These are phyloP conservation scores for Cymbopogon flexuosus DNA, from an alignment of 202 grass and related monocot species.

Conservation along the genomic window DNA sequence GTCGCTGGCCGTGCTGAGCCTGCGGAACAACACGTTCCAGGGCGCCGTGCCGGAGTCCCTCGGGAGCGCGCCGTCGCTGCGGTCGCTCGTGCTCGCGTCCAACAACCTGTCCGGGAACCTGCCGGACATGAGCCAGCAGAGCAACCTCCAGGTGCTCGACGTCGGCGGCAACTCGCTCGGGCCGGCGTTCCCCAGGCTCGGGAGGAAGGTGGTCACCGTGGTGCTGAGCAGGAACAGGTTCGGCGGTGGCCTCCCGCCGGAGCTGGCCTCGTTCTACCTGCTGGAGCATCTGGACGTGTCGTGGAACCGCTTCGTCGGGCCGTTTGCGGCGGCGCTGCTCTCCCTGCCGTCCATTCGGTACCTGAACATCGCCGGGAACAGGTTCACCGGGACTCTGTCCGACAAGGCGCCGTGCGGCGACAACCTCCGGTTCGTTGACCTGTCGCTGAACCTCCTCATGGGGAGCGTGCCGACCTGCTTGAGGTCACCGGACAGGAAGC, in stretches of 20 bases:
- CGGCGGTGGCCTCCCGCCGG: conserved; percentile 42
- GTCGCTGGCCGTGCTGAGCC: conserved; percentile 60
- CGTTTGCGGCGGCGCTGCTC: conserved; percentile 57
- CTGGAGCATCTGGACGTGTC: conserved; percentile 71
- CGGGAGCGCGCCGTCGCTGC: conserved; percentile 41
- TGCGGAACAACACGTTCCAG: conserved; percentile 64
- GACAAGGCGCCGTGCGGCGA: conserved; percentile 55
- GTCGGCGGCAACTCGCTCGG: conserved; percentile 68
- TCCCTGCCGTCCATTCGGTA: conserved; percentile 71
- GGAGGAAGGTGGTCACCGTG: conserved; percentile 63
- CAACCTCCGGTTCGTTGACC: conserved; percentile 61
- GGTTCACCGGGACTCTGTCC: conserved; percentile 82
- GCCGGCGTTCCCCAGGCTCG: conserved; percentile 61
- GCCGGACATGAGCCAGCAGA: conserved; percentile 52
- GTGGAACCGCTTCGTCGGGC: conserved; percentile 78
- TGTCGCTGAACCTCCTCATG: conserved; percentile 70
- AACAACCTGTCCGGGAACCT: conserved; percentile 71
- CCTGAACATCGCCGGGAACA: conserved; percentile 69
- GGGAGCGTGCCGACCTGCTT: conserved; percentile 61
- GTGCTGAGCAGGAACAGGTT: conserved; percentile 71
- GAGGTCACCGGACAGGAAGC: conserved; percentile 35
- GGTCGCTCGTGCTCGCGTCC: conserved; percentile 59
- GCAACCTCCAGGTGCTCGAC: conserved; percentile 65
- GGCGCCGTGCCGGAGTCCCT: conserved; percentile 61
- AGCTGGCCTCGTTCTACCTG: conserved; percentile 51